A percentile compares a stretch with the other conserved stretches of the same genome.
phyloP scores from a whole-genome alignment of 306 rosid genomes.

The Nissolia schottii region DNA sequence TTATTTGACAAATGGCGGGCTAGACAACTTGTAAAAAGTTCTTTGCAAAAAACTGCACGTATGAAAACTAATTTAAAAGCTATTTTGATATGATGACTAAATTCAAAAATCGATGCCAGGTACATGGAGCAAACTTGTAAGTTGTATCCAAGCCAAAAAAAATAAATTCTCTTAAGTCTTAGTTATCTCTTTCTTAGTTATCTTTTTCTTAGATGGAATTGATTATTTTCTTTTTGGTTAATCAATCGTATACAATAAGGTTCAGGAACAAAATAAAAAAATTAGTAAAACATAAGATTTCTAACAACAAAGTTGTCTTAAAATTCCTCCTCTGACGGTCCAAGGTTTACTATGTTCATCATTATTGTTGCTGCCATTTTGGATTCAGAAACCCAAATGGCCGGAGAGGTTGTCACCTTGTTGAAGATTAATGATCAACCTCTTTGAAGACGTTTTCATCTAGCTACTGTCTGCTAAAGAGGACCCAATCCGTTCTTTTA shows the following conservation, averaged over 20 bases:
- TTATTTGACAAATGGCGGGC: too few species aligned
- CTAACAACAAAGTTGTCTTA: not conserved
- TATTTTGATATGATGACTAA: too few species aligned
- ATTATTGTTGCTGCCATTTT: not conserved
- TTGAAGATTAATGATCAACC: not conserved
- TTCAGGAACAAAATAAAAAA: not conserved
- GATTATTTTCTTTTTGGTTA: not conserved
- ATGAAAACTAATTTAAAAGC: too few species aligned
- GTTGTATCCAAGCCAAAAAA: not conserved
- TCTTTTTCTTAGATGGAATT: not conserved
- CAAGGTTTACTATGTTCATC: not conserved
- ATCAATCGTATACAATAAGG: not conserved
- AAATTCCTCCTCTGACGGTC: not conserved
- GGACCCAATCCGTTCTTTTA: not conserved
- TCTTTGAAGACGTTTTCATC: not conserved
- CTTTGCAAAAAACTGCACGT: too few species aligned
- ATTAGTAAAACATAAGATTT: not conserved
- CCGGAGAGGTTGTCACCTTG: not conserved
- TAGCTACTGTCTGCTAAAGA: not conserved
- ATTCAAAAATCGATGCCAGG: too few species aligned
- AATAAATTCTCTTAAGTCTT: not conserved
- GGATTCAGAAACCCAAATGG: slow-evolving; percentile 15
- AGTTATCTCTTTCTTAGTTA: not conserved
- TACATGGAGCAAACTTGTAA: too few species aligned
- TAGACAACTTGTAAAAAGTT: too few species aligned